Conservation (phyloP, 495 filamentous ascomycete species). For the Tuber microsphaerosporum region DNA sequence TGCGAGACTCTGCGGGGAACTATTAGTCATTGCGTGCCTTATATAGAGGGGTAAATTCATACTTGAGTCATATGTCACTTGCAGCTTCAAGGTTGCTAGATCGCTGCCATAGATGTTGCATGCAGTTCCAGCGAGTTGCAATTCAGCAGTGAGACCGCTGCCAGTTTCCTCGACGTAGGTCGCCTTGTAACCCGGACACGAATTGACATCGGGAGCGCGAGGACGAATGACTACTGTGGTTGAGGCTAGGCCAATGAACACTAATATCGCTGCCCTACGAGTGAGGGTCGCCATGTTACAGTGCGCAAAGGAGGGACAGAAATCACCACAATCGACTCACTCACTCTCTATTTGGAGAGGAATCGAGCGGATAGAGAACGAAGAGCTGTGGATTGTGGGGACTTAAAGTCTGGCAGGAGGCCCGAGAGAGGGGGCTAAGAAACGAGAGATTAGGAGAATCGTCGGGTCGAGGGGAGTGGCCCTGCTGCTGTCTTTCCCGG, state of each 20-base stretch:
- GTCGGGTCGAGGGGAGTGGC: background rate
- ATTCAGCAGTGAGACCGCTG: slow-evolving; percentile 55
- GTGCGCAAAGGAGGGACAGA: background rate
- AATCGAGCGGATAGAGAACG: background rate
- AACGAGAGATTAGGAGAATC: background rate
- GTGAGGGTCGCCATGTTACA: slow-evolving; percentile 9
- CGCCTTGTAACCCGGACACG: slow-evolving; percentile 68
- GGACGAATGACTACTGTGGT: slow-evolving; percentile 7
- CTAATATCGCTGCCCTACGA: slow-evolving; percentile 24
- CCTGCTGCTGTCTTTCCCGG: background rate
- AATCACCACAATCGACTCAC: background rate
- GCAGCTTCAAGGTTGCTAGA: slow-evolving; percentile 56
- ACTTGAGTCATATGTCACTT: slow-evolving; percentile 72
- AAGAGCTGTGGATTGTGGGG: background rate
- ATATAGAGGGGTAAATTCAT: slow-evolving; percentile 35
- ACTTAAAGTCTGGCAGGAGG: background rate
- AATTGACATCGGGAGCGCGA: slow-evolving; percentile 23
- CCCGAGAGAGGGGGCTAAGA: background rate
- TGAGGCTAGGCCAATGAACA: slow-evolving; percentile 17
- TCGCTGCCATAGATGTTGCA: slow-evolving; percentile 70
- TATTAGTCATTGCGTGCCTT: slow-evolving; percentile 19
- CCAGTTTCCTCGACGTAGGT: slow-evolving; percentile 53
- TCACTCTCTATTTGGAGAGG: background rate
- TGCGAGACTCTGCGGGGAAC: slow-evolving; percentile 53
- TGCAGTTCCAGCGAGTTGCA: slow-evolving; percentile 58